These are phyloP conservation scores for Candida taoyuanica DNA, from an alignment of 805 yeast genomes.

Conservation along the genomic window DNA sequence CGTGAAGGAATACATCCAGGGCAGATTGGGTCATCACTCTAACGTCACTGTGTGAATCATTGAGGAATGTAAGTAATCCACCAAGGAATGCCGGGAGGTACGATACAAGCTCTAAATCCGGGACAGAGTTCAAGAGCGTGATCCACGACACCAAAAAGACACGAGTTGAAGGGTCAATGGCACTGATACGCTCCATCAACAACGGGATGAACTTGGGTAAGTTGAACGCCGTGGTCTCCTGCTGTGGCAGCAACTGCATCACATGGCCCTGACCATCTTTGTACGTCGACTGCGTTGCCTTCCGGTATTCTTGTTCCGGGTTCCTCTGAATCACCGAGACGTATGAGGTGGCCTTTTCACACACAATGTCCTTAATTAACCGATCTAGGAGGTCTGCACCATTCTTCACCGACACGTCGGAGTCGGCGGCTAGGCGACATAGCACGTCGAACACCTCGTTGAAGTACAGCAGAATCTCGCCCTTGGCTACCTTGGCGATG, in stretches of 20 bases:
- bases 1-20: conserved; percentile 69
- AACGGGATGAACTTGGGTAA: conserved; percentile 85
- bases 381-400: conserved; percentile 94
- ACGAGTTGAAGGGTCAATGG: conserved; percentile 88
- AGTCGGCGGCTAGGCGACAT: conserved; percentile 84
- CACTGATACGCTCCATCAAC: conserved; percentile 85
- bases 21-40: conserved; percentile 79
- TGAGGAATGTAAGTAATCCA: conserved; percentile 73
- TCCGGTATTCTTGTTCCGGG: conserved; percentile 35
- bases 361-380: conserved; percentile 87
- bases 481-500: conserved; percentile 94
- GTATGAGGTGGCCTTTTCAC: conserved; percentile 89
- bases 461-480: conserved; percentile 86
- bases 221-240: conserved; percentile 70
- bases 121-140: conserved; percentile 85
- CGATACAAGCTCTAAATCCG: conserved; percentile 81
- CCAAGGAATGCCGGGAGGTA: conserved; percentile 87
- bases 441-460: conserved; percentile 93
- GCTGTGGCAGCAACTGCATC: conserved; percentile 54
- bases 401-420: conserved; percentile 86
- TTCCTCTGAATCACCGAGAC: conserved; percentile 61
- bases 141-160: conserved; percentile 93
- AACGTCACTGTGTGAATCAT: conserved; percentile 82
- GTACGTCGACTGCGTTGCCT: conserved; percentile 37
- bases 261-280: conserved; percentile 53